These are phyloP conservation scores for Exophiala sideris DNA, from an alignment of 2,329 filamentous ascomycete genomes.

Conservation along the genomic window DNA sequence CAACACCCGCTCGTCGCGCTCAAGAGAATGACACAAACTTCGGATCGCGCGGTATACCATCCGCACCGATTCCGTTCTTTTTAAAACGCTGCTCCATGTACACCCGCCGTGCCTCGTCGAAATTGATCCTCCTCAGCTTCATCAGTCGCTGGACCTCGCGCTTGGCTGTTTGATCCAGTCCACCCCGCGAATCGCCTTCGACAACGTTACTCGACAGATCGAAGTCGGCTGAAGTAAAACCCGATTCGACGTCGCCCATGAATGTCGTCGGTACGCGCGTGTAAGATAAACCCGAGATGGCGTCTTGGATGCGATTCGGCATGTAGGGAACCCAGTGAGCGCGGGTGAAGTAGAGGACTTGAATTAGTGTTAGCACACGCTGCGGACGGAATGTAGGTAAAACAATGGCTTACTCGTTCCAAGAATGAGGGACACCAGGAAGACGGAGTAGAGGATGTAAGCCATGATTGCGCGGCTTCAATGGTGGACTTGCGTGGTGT, in stretches of 20 bases:
- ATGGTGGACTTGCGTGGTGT: no score
- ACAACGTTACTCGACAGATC: constrained; percentile 78
- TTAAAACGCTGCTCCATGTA: constrained; percentile 84
- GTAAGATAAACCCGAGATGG: constrained; percentile 66
- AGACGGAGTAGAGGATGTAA: constrained; percentile 15
- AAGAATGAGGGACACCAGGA: constrained; percentile 60
- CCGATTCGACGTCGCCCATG: constrained; percentile 79
- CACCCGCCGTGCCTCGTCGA: constrained; percentile 84
- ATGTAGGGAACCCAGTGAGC: constrained; percentile 70
- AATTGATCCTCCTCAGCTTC: constrained; percentile 76
- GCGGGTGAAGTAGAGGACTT: constrained; percentile 77
- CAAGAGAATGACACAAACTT: constrained; percentile 84
- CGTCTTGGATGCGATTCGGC: constrained; percentile 38
- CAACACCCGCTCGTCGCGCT: not conserved
- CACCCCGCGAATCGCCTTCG: constrained; percentile 71
- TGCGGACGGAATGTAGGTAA: not conserved
- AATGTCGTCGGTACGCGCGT: constrained; percentile 74
- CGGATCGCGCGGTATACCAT: constrained; percentile 83
- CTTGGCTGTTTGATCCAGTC: constrained; percentile 78
- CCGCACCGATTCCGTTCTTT: constrained; percentile 81
- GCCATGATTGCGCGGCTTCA: constrained; percentile 9
- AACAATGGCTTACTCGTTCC: constrained; percentile 59
- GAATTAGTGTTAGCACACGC: constrained; percentile 1
- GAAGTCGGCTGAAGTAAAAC: constrained; percentile 78
- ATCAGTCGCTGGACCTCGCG: constrained; percentile 82